phyloP scores from a whole-genome alignment of 805 yeast genomes.

The Zygosaccharomyces siamensis region DNA sequence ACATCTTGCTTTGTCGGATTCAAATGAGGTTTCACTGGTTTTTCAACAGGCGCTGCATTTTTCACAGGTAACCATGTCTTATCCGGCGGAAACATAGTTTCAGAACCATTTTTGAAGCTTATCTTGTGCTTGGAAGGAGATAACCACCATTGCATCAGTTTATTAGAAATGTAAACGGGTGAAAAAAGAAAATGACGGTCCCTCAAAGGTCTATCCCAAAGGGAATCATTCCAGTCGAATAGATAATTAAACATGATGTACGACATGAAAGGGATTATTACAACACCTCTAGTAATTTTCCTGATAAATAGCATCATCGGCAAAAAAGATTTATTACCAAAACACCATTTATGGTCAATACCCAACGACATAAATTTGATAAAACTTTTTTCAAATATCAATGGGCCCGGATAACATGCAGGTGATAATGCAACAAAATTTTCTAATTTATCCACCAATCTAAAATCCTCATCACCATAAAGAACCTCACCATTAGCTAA shows the following conservation, averaged over 20 bases:
- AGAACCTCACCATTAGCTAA: conserved; percentile 44
- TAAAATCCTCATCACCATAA: conserved; percentile 31
- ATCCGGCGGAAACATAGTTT: conserved; percentile 47
- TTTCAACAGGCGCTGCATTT: conserved; percentile 11
- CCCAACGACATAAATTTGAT: conserved; percentile 57
- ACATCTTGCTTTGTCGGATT: conserved; percentile 34
- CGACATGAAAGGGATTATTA: conserved; percentile 58
- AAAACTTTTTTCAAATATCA: conserved; percentile 58
- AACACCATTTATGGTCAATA: conserved; percentile 46
- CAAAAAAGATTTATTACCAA: conserved; percentile 76
- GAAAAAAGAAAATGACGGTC: conserved; percentile 78
- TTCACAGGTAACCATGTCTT: conserved; percentile 48
- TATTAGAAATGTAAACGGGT: conserved; percentile 75
- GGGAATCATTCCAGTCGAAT: conserved; percentile 78
- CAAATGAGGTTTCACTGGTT: conserved; percentile 19
- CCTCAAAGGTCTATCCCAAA: conserved; percentile 68
- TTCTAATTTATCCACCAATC: conserved; percentile 51
- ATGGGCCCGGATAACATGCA: conserved; percentile 81
- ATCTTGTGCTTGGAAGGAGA: conserved; percentile 37
- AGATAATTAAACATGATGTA: conserved; percentile 82
- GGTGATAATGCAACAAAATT: conserved; percentile 80
- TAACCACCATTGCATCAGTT: conserved; percentile 92
- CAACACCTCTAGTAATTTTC: conserved; percentile 42
- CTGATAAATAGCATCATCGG: conserved; percentile 68
- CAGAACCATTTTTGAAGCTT: conserved; percentile 40